Percentiles rank a stretch among this genome's conserved stretches.
These are phyloP conservation scores for Obelidium mucronatum DNA, from an alignment of 192 early-diverging fungal species.

Conservation along the genomic window DNA sequence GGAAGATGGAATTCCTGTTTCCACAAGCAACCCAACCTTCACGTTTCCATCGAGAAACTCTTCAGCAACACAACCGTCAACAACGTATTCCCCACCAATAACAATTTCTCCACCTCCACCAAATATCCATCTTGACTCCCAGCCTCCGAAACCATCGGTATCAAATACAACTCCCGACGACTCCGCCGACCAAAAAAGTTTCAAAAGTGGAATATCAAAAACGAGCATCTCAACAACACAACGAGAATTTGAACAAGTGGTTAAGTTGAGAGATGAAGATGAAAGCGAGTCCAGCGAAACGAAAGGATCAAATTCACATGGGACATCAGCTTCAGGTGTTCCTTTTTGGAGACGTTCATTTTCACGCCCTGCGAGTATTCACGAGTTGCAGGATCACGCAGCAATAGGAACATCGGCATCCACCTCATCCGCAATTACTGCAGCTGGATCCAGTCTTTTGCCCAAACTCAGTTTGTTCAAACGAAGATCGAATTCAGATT, in stretches of 20 bases:
- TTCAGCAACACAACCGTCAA: no score
- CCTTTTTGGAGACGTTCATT: conserved; percentile 7
- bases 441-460: neutral
- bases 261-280: neutral
- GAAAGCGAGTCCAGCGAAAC: neutral
- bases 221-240: neutral
- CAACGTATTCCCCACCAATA: no score
- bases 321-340: neutral
- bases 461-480: neutral
- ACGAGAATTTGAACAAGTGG: neutral
- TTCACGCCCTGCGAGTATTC: neutral
- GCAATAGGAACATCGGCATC: neutral
- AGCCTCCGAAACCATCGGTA: neutral
- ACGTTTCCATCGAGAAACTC: neutral
- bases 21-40: neutral
- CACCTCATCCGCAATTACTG: neutral
- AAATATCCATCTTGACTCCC: neutral
- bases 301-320: neutral
- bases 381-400: conserved; percentile 3
- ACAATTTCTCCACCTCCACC: neutral
- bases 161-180: neutral
- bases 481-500: neutral
- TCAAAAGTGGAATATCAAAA: neutral
- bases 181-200: neutral
- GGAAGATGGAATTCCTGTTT: neutral